phyloP scores from a whole-genome alignment of 139 green algal species.

The Volvox africanus region DNA sequence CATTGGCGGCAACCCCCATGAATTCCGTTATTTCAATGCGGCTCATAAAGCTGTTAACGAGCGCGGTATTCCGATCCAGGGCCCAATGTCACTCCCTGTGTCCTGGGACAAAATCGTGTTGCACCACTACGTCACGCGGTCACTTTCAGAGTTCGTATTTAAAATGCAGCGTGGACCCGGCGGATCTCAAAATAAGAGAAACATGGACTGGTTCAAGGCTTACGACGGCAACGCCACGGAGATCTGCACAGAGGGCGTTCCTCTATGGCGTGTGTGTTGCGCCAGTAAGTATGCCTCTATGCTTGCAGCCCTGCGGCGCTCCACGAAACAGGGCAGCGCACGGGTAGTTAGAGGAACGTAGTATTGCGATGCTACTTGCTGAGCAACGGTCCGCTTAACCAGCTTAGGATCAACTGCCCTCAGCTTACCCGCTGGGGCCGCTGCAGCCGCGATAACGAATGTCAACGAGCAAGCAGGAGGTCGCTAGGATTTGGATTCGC shows the following conservation, averaged over 20 bases:
- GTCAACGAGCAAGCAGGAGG: no score
- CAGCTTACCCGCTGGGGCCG: no score
- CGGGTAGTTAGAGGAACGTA: neutral
- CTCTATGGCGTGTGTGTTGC: conserved; percentile 24
- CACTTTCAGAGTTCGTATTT: conserved; percentile 44
- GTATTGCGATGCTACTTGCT: no score
- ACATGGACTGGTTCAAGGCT: conserved; percentile 36
- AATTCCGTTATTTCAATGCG: conserved; percentile 48
- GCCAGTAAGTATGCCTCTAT: neutral
- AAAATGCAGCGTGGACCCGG: conserved; percentile 56
- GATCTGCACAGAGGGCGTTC: neutral
- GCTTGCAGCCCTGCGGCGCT: neutral
- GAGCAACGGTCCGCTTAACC: no score
- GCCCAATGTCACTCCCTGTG: neutral
- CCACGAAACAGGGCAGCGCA: neutral
- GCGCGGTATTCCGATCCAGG: conserved; percentile 27
- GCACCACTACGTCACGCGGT: conserved; percentile 62
- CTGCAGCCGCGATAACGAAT: no score
- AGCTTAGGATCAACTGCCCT: no score
- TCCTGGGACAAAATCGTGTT: conserved; percentile 49
- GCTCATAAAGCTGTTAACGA: conserved; percentile 49
- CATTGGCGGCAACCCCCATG: conserved; percentile 55
- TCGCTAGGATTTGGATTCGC: no score
- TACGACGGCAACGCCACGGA: conserved; percentile 46
- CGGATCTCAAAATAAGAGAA: conserved; percentile 7